Evolutionary conservation across 805 yeast genomes (phyloP).

Genomic region (Zygotorulaspora danielsina): DNA sequence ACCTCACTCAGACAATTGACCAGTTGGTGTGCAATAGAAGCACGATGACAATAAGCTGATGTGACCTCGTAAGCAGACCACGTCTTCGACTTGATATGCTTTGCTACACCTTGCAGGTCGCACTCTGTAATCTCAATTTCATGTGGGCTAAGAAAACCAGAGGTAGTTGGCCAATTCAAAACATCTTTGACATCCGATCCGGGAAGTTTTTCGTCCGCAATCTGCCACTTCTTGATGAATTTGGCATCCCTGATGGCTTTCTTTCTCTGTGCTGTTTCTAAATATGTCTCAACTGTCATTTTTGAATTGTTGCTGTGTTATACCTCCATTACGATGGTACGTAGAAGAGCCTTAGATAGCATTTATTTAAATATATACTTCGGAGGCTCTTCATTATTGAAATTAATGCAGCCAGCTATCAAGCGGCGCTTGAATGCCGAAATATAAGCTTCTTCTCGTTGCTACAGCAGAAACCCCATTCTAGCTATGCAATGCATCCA

Average conservation of each 20-base stretch:
- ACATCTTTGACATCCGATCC: constrained; percentile 37
- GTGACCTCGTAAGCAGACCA: constrained; percentile 46
- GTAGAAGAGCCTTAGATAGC: no score
- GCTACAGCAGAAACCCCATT: no score
- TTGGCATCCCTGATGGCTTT: constrained; percentile 40
- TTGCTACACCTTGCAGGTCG: constrained; percentile 29
- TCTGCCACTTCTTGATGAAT: constrained; percentile 45
- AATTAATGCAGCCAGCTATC: no score
- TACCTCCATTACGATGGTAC: no score
- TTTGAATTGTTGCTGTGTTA: no score
- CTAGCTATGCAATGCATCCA: no score
- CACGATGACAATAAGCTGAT: constrained; percentile 54
- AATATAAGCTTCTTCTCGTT: no score
- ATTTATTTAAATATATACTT: no score
- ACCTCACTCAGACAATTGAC: constrained; percentile 41
- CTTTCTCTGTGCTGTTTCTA: constrained; percentile 42
- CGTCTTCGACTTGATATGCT: constrained; percentile 32
- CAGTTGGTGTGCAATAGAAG: constrained; percentile 56
- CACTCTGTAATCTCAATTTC: constrained; percentile 43
- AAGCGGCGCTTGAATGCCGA: constrained; percentile 3
- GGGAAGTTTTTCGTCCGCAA: constrained; percentile 36
- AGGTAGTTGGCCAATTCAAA: constrained; percentile 35
- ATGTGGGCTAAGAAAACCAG: constrained; percentile 34
- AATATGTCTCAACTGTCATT: constrained; percentile 26
- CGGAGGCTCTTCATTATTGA: no score